Evolutionary conservation across 768 basidiomycete species (phyloP), one percentile per base, ranked within the genome.

Genomic region (Hortiboletus campestris): DNA sequence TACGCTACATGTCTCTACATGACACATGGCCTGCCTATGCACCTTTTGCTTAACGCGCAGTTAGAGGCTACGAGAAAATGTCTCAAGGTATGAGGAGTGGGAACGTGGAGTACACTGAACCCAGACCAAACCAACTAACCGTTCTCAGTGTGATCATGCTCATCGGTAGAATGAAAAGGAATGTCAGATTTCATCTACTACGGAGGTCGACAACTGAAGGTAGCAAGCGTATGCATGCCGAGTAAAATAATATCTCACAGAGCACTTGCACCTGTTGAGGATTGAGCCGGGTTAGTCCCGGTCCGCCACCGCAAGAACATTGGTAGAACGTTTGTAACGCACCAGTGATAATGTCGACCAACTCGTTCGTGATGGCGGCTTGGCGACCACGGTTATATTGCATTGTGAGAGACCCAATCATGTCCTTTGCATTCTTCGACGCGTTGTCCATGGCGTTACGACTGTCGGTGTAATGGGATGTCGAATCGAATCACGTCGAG

Each of bases 361-460:
- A 77, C 77, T 96, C 93, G 77, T 94, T 96, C 58, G 94, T 98
- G 69, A 98, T 98, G 63, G 94, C 88, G 61, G 94, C 94, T 79
- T 98, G 94, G 70, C 94, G 91, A 80, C 95, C 94, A 83, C 94
- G 91, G 73, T 98, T 98, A 84, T 95, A 98, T 74, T 96, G 83
- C 88, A 97, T 89, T 73, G 89, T 89, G 47, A 98, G 80, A 43
- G 78, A 73, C 57, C 74, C 74, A 68, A 98, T 96, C 94, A 98
- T 97, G 75, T 95, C 94, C 34, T 76, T 78, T 55, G 97, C 97
- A 74, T 99, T 98, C 86, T 99, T 99, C 62, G 95, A 94, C 46
- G 96, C 96, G 69, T 94, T 98, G 84, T 98, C 97, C 97, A 99
- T 99, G 67, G 97, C 97, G 64, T 96, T 98, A 64, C 96, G 89